Evolutionary conservation across 345 rosid species (phyloP), one percentile per base, ranked within the genome.

Genomic region (Moricandia moricandioides): DNA sequence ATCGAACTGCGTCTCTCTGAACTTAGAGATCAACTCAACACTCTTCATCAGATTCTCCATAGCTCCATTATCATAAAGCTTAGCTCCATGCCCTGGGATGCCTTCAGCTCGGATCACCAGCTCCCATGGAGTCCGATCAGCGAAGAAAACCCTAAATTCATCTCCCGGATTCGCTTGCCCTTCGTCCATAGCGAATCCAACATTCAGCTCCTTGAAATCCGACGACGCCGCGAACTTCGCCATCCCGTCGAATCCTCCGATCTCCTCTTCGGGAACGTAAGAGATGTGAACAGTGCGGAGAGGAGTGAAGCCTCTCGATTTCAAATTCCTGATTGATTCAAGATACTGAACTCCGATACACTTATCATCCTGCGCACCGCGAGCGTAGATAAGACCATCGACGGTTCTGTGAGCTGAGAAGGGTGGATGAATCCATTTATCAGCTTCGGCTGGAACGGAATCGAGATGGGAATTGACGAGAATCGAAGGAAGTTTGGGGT

Each of bases 31-130:
- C 68, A 84, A 18, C 45, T 94, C 99, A 7, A 90, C 77, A 56
- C 90, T 90, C 86, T 88, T 88, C 96, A 91, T 90, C 81, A 94
- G 67, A 85, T 91, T 94, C 89, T 91, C 98, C 92, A 85, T 81
- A 2, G 96, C 95, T 34, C 89, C 77, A 40, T 94, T 85, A 65
- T 91, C 96, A 52, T 85, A 91, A 84, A 94, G 82, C 74, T 79
- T 86, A 3, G 97, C 88, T 0, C 96, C 98, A 56, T 94, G 97
- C 0, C 95, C 98, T 0, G 98, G 96, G 0, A 37, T 65, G 2
- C 98, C 97, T 2, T 8, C 43, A 3, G 96, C 95, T 83, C 69
- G 71, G 8, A 91, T 84, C 5, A 82, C 74, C 27, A 91, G 58
- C 1, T 79, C 2, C 97, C 90, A 90, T 0, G 95, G 93, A 30